Conservation (phyloP, 208 protist species). For the Acanthamoeba lenticulata region DNA sequence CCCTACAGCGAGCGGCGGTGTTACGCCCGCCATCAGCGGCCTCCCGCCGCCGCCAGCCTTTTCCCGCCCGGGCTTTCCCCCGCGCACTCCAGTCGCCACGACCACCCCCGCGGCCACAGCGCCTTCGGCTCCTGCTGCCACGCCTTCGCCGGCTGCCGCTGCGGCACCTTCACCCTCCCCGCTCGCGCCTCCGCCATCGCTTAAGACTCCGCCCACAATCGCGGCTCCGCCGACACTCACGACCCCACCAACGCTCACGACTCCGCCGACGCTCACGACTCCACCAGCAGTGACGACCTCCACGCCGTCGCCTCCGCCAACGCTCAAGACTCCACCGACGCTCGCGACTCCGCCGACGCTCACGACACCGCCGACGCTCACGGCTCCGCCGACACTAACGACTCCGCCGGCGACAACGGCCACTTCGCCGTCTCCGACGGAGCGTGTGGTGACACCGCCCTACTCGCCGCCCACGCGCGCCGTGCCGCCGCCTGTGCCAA, state of each 20-base stretch:
- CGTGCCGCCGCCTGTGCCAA: background rate
- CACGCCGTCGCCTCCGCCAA: background rate
- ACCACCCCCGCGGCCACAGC: background rate
- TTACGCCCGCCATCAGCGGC: background rate
- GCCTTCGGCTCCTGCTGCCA: background rate
- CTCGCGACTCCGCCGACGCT: background rate
- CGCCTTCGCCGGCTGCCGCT: background rate
- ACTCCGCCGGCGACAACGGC: background rate
- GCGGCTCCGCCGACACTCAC: background rate
- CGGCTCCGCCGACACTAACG: background rate
- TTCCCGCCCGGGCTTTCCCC: background rate
- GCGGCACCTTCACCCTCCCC: too few species aligned
- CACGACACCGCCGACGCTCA: background rate
- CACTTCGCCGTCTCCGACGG: background rate
- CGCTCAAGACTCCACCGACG: background rate
- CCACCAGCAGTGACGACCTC: too few species aligned
- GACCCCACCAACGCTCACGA: background rate
- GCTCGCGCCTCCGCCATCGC: background rate
- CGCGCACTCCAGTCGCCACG: background rate
- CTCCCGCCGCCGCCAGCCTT: slow-evolving; percentile 8
- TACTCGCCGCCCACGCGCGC: background rate
- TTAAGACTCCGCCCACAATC: background rate
- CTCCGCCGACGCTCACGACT: background rate
- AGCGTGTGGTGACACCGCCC: background rate
- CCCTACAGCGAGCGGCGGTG: background rate